Base-by-base conservation (phyloP, 176 grass and related monocot species). In the Aegilops umbellulata region DNA sequence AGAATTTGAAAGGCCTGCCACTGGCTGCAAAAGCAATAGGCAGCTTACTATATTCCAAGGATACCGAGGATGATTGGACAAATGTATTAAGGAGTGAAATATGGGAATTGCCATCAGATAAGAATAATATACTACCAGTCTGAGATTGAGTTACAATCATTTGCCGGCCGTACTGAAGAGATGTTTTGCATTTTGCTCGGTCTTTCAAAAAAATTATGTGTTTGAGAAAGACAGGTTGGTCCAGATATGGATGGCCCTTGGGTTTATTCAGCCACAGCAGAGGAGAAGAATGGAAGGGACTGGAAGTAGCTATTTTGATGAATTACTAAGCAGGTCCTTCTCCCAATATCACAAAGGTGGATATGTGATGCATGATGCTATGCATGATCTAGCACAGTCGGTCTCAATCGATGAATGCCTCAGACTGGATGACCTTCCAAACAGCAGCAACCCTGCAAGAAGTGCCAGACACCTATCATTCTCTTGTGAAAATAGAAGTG, bases 301-400 rank as follows among this genome's bases (percentile, higher is more conserved):
- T 60, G 95, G 95, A 27, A 84, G 76, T 62, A 83, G 63, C 72
- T 97, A 89, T 80, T 97, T 94, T 75, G 88, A 93, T 76, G 95
- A 97, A 79, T 67, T 97, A 22, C 15, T 91, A 44, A 87, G 82
- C 49, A 97, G 92, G 80, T 97, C 90, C 69, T 93, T 97, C 81
- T 97, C 94, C 69, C 92, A 94, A 69, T 6, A 61, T 36, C 86
- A 93, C 44, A 94, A 90, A 77, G 80, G 75, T 35, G 85, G 85
- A 74, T 94, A 86, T 88, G 90, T 94, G 63, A 97, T 97, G 95
- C 92, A 94, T 78, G 90, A 94, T 78, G 88, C 90, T 67, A 94
- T 97, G 65, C 92, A 97, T 83, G 92, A 94, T 25, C 84, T 97
- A 66, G 90, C 90, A 58, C 86, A 91, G 47, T 97, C 82, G 5